A percentile compares a stretch with the other conserved stretches of the same genome.
Conservation (phyloP, 176 grass and related monocot species). For the Rhynchospora pubera region DNA sequence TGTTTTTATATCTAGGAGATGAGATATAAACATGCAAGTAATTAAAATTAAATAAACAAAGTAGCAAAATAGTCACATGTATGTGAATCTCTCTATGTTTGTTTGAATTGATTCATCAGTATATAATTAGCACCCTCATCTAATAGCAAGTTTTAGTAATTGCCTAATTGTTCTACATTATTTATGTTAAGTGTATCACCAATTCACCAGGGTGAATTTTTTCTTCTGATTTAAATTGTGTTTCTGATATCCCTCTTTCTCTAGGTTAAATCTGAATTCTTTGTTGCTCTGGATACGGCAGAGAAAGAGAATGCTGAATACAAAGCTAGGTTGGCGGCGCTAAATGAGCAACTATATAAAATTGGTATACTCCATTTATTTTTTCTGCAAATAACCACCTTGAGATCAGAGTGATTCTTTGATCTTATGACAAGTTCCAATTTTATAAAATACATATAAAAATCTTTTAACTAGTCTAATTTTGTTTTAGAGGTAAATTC, state of each 20-base stretch:
- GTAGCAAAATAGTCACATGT: not conserved
- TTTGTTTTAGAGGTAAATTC: not conserved
- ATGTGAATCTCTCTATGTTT: not conserved
- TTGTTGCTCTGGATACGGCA: conserved; percentile 55
- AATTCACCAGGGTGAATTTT: not conserved
- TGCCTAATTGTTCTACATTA: not conserved
- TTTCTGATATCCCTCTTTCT: not conserved
- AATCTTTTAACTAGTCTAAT: not conserved
- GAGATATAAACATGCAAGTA: not conserved
- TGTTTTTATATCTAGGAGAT: not conserved
- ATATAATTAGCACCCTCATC: not conserved
- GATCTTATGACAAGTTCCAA: not conserved
- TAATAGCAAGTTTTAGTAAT: conserved; percentile 3
- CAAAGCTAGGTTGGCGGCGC: conserved; percentile 33
- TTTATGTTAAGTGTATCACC: conserved; percentile 1
- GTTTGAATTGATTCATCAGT: not conserved
- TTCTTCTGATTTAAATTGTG: conserved; percentile 11
- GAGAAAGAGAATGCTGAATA: conserved; percentile 74
- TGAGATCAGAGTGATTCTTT: not conserved
- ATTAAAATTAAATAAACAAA: not conserved
- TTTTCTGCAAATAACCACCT: conserved; percentile 5
- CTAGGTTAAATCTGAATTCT: conserved; percentile 87
- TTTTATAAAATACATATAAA: not conserved
- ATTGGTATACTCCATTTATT: conserved; percentile 50
- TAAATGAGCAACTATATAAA: conserved; percentile 47